Evolutionary conservation across 306 rosid genomes (phyloP), one percentile per base, ranked within the genome.

Genomic region (Ceratonia siliqua): DNA sequence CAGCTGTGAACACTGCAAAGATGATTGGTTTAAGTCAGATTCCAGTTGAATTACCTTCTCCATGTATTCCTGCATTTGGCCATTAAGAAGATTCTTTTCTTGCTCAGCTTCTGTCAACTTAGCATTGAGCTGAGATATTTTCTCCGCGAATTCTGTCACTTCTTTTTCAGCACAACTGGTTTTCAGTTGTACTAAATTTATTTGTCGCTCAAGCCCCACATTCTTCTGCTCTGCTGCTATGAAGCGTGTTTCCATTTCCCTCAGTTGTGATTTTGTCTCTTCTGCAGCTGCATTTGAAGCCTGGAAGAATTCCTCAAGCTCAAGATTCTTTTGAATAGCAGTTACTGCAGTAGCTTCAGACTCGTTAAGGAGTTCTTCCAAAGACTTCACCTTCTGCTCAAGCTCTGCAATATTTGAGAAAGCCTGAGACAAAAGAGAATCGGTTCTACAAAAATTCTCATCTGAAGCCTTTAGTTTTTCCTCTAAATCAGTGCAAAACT

Each of bases 131-230:
- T 89, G 81, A 21, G 85, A 78, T 50, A 86, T 74, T 77, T 90
- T 90, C 75, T 84, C 89, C 6, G 88, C 79, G 42, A 79, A 81
- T 55, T 90, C 97, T 73, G 78, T 52, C 83, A 86, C 62, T 72
- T 83, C 94, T 80, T 80, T 86, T 80, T 91, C 89, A 18, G 94
- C 82, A 70, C 84, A 89, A 64, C 45, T 73, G 84, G 72, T 76
- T 79, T 90, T 92, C 72, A 87, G 78, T 72, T 86, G 87, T 35
- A 81, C 81, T 76, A 68, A 68, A 73, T 80, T 91, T 52, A 90
- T 21, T 56, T 91, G 81, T 66, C 91, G 95, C 83, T 91, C 97
- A 76, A 94, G 98, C 86, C 88, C 94, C 68, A 82, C 79, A 65
- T 83, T 89, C 90, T 65, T 89, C 71, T 91, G 83, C 70, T 91